Evolutionary conservation across 2,329 filamentous ascomycete species (phyloP), one percentile per base, ranked within the genome.

Genomic region (Apiospora rasikravindrae): DNA sequence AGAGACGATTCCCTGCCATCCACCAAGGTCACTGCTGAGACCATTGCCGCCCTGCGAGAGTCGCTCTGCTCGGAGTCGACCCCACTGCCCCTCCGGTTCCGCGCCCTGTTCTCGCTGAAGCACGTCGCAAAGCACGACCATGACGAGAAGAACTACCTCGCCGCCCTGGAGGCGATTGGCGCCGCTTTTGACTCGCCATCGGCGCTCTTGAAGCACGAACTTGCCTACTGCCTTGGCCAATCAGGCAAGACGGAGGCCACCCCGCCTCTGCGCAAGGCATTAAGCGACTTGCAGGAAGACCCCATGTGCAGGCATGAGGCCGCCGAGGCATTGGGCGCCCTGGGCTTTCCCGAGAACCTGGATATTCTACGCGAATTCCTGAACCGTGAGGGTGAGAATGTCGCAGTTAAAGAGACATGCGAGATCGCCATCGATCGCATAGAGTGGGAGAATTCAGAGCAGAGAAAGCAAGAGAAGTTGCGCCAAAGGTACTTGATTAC

Each of bases 101-200:
- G 96, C 78, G 96, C 96, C 61, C 93, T 99, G 77, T 99, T 99
- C 86, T 98, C 96, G 24, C 91, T 99, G 73, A 99, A 99, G 86
- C 94, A 98, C 82, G 86, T 98, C 73, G 96, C 96, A 67, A 91
- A 89, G 72, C 89, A 91, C 75, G 84, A 91, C 10, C 90, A 91
- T 57, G 89, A 92, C 24, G 90, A 92, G 76, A 80, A 83, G 44
- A 24, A 37, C 57, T 64, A 40, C 57, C 83, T 85, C 44, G 86
- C 86, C 13, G 89, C 90, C 69, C 89, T 93, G 76, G 88, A 91
- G 71, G 95, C 96, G 57, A 99, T 99, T 77, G 95, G 96, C 2
- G 94, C 95, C 10, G 96, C 88, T 1, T 96, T 99, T 77, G 79
- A 86, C 0, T 97, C 96, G 3, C 91, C 93, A 0, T 98, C 96